Percentiles rank a stretch among this genome's conserved stretches.
Evolutionary conservation across 805 yeast species (phyloP).

Genomic region (Wickerhamomyces strasburgensis): DNA sequence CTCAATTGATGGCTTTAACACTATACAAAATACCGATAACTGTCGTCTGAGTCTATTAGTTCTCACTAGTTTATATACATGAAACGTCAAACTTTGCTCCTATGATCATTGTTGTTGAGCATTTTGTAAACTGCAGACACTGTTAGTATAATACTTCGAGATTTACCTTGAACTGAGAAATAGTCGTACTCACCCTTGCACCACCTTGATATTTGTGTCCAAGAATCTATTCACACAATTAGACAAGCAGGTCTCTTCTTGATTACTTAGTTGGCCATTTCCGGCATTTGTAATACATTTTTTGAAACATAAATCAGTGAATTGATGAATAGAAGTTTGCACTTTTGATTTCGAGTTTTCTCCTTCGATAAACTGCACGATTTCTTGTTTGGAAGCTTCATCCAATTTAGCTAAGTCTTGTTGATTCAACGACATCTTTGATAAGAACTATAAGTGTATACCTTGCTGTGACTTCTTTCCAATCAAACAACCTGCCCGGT

Average conservation of each 20-base stretch:
- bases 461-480: too few species aligned
- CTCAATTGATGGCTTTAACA: too few species aligned
- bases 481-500: too few species aligned
- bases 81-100: too few species aligned
- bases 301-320: slow-evolving; percentile 88
- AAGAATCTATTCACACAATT: slow-evolving; percentile 83
- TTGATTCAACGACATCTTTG: slow-evolving; percentile 32
- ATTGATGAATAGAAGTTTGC: slow-evolving; percentile 78
- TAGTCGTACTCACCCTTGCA: slow-evolving; percentile 37
- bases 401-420: slow-evolving; percentile 46
- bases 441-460: too few species aligned
- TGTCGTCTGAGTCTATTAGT: too few species aligned
- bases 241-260: slow-evolving; percentile 68
- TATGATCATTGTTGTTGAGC: slow-evolving; percentile 10
- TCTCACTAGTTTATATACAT: too few species aligned
- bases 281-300: slow-evolving; percentile 59
- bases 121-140: slow-evolving; percentile 4
- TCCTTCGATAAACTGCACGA: slow-evolving; percentile 68
- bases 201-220: slow-evolving; percentile 83
- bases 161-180: neutral
- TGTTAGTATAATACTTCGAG: too few species aligned
- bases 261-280: slow-evolving; percentile 42
- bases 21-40: too few species aligned
- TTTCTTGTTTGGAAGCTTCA: slow-evolving; percentile 67
- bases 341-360: slow-evolving; percentile 86